Conservation (phyloP, 2,329 filamentous ascomycete species). For the Curvularia sp. region DNA sequence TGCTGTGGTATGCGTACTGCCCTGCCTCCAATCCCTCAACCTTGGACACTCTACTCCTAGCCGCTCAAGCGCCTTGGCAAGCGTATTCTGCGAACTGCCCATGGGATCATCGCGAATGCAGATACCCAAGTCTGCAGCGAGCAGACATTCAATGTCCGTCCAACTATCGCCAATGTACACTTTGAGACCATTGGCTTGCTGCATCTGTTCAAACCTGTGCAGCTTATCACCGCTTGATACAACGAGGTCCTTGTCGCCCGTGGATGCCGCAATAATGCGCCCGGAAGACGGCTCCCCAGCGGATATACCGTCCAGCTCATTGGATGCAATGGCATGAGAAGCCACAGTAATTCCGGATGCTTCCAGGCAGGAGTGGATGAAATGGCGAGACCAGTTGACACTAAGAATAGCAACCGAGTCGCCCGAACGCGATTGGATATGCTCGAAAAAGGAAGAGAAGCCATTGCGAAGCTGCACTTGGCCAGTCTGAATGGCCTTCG, state of each 20-base stretch:
- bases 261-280: slow-evolving; percentile 16
- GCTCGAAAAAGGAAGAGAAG: slow-evolving; percentile 45
- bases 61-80: slow-evolving; percentile 46
- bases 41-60: slow-evolving; percentile 37
- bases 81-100: slow-evolving; percentile 42
- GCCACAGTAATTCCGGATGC: slow-evolving; percentile 10
- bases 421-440: slow-evolving; percentile 17
- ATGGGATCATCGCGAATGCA: slow-evolving; percentile 54
- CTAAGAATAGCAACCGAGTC: slow-evolving; percentile 50
- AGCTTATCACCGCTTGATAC: slow-evolving; percentile 54
- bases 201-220: slow-evolving; percentile 29
- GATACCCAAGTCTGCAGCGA: slow-evolving; percentile 56
- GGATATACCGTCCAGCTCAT: slow-evolving; percentile 33
- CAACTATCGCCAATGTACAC: slow-evolving; percentile 59
- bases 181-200: slow-evolving; percentile 19
- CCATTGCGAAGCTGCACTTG: slow-evolving; percentile 49
- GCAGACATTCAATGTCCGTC: slow-evolving; percentile 57
- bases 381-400: slow-evolving; percentile 58
- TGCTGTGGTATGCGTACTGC: slow-evolving; percentile 27
- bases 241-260: slow-evolving; percentile 28
- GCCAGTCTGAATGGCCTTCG: slow-evolving; percentile 37
- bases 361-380: slow-evolving; percentile 48
- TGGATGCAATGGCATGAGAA: slow-evolving; percentile 24
- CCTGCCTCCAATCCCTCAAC: slow-evolving; percentile 24
- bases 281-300: slow-evolving; percentile 26